Base-by-base conservation (phyloP, 2,329 filamentous ascomycete species). In the Diplodia scrobiculata region DNA sequence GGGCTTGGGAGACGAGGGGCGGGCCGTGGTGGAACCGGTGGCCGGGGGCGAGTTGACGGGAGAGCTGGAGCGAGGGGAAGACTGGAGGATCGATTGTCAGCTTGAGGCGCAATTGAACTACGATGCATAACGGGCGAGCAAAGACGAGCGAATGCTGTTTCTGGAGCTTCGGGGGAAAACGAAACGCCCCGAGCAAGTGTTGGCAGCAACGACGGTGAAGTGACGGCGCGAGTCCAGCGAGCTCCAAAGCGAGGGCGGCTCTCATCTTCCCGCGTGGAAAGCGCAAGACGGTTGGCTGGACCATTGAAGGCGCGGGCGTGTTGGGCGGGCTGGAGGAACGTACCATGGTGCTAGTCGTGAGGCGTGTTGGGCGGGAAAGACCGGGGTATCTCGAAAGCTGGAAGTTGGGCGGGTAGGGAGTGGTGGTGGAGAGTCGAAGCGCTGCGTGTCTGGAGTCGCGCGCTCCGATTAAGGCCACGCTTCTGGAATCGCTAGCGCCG, bases 1-100 rank as follows among this genome's bases (percentile, higher is more conserved):
- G 69, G 92, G 90, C 74, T 91, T 89, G 68, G 94, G 93, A 59
- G 94, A 97, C 34, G 91, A 89, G 66, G 91, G 89, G 70, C 94
- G 91, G 75, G 86, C 88, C 75, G 88, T 86, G 76, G 86, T 87
- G 68, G 88, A 84, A 79, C 90, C 91, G 67, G 86, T 86, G 83
- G 71, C 70, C 67, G 72, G 73, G 25, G 65, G 65, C 69, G 73
- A 71, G 70, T 76, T 76, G 58, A 68, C 79, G 54, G 77, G 76
- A 29, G 77, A 78, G 65, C 71, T 73, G 55, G 76, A 68, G 69
- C 77, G 76, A 68, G 76, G 75, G 63, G 73, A 74, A 72, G 75
- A 77, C 74, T 76, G 53, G 10, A 9, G 32, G 41, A 19, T 11
- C 29, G 7, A 10, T 25, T 25, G 55, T 66, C 36, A 66, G 65